Conservation (phyloP, 805 yeast species). For the Candida maesae region DNA sequence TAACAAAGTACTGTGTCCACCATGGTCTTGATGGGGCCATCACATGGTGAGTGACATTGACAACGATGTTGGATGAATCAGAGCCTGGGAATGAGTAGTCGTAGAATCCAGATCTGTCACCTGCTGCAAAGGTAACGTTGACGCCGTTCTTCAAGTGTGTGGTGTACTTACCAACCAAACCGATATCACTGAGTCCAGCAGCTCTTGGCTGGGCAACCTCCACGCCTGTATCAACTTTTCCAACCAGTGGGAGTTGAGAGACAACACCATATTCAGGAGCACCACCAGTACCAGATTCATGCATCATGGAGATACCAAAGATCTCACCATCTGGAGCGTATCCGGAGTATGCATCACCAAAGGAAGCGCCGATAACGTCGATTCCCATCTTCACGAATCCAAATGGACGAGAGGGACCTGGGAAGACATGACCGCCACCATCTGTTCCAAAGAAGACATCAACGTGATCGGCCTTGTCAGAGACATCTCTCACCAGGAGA, state of each 20-base stretch:
- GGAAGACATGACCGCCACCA: conserved; percentile 34
- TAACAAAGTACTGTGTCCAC: conserved; percentile 33
- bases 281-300: conserved; percentile 39
- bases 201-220: conserved; percentile 2
- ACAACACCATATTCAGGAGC: conserved; percentile 36
- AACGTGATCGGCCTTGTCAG: conserved; percentile 16
- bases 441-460: conserved; percentile 35
- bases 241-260: conserved; percentile 29
- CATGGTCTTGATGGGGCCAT: conserved; percentile 28
- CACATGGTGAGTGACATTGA: conserved; percentile 31
- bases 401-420: conserved; percentile 35
- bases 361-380: conserved; percentile 25
- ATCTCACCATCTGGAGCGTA: conserved; percentile 31
- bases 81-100: conserved; percentile 25
- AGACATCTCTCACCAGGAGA: neutral
- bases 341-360: conserved; percentile 34
- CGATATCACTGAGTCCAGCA: conserved; percentile 19
- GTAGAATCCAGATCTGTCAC: conserved; percentile 28
- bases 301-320: conserved; percentile 36
- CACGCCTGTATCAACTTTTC: conserved; percentile 8
- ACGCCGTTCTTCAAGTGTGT: conserved; percentile 23
- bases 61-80: conserved; percentile 21
- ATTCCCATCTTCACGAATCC: conserved; percentile 37
- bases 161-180: conserved; percentile 28
- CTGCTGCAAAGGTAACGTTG: conserved; percentile 29